A percentile compares a stretch with the other conserved stretches of the same genome.
These are phyloP conservation scores for Pyrenochaeta sp. DNA, from an alignment of 2,329 filamentous ascomycete species.

Conservation along the genomic window DNA sequence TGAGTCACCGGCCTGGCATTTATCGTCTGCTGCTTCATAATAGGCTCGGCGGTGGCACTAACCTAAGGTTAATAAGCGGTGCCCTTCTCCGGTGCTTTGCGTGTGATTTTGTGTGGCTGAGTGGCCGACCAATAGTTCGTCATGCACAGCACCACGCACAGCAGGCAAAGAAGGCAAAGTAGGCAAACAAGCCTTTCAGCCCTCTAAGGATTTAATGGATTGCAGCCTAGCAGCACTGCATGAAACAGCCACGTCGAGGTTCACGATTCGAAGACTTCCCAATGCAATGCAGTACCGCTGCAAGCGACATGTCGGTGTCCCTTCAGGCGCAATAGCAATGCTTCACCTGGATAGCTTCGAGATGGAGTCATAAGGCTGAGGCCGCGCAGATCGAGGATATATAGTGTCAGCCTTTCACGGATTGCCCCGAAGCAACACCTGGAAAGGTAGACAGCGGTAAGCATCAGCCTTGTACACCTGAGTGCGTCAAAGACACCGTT, in stretches of 20 bases:
- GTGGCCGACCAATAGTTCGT: background rate
- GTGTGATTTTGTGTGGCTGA: background rate
- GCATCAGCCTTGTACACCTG: background rate
- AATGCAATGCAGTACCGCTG: background rate
- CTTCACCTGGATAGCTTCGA: background rate
- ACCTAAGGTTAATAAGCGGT: background rate
- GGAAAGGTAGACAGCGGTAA: background rate
- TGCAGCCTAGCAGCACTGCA: conserved; percentile 5
- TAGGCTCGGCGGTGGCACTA: too few species aligned
- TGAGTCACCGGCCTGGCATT: too few species aligned
- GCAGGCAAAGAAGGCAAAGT: conserved; percentile 10
- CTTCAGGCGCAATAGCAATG: background rate
- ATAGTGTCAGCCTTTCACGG: conserved; percentile 9
- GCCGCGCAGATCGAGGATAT: conserved; percentile 4
- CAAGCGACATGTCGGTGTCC: background rate
- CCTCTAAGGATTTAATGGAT: conserved; percentile 1
- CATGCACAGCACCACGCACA: background rate
- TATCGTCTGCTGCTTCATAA: too few species aligned
- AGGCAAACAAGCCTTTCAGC: conserved; percentile 2
- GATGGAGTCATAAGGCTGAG: conserved; percentile 9
- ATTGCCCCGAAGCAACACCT: background rate
- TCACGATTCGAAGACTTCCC: conserved; percentile 4
- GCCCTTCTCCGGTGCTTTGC: background rate
- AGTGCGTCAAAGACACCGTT: background rate
- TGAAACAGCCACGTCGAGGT: background rate